Percentiles rank a stretch among this genome's conserved stretches.
Evolutionary conservation across 768 basidiomycete species (phyloP).

Genomic region (Panaeolus cyanescens): DNA sequence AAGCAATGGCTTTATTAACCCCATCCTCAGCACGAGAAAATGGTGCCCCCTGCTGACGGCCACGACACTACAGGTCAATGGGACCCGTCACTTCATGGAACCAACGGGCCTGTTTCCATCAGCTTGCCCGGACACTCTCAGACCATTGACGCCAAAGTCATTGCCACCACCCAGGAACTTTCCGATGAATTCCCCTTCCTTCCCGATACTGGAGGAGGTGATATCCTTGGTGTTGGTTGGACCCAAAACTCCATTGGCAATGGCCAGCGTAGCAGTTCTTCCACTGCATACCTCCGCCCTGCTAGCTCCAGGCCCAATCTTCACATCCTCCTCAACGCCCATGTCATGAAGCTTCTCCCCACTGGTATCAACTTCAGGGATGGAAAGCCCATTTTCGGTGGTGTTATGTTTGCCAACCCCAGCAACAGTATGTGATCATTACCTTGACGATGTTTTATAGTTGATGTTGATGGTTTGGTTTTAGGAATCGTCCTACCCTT

Average conservation of each 20-base stretch:
- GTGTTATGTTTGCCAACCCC: slow-evolving; percentile 16
- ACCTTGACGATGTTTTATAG: neutral
- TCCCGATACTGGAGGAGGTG: slow-evolving; percentile 33
- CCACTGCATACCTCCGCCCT: slow-evolving; percentile 33
- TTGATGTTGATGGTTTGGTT: neutral
- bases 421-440: neutral
- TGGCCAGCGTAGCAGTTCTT: slow-evolving; percentile 37
- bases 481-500: slow-evolving; percentile 4
- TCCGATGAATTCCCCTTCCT: slow-evolving; percentile 35
- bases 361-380: slow-evolving; percentile 11
- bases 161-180: slow-evolving; percentile 34
- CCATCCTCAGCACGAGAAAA: slow-evolving; percentile 33
- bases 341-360: slow-evolving; percentile 29
- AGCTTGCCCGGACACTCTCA: slow-evolving; percentile 28
- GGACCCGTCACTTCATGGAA: slow-evolving; percentile 37
- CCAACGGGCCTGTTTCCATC: slow-evolving; percentile 29
- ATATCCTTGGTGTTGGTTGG: slow-evolving; percentile 37
- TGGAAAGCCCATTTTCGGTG: slow-evolving; percentile 18
- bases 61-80: slow-evolving; percentile 39
- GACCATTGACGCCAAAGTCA: slow-evolving; percentile 31
- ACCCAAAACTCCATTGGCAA: slow-evolving; percentile 30
- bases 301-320: slow-evolving; percentile 34
- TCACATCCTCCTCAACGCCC: slow-evolving; percentile 34
- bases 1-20: slow-evolving; percentile 6
- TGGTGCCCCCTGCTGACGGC: slow-evolving; percentile 36